Evolutionary conservation across 2,329 filamentous ascomycete species (phyloP).

Genomic region (Penicillium janthinellum): DNA sequence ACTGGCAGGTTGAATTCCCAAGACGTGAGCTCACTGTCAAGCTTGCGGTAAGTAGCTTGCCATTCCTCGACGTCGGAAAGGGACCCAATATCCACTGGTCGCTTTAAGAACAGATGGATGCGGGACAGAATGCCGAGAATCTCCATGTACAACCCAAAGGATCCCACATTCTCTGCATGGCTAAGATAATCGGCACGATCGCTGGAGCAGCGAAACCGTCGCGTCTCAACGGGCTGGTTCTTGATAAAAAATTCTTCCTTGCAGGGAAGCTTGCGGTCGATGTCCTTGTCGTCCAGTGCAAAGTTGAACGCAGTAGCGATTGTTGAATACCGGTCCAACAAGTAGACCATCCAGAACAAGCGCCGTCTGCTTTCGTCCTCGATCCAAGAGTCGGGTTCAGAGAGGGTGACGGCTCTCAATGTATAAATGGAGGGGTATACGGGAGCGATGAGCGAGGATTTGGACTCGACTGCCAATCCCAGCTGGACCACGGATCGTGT

Average conservation of each 20-base stretch:
- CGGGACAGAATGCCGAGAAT: slow-evolving; percentile 83
- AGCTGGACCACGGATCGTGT: slow-evolving; percentile 86
- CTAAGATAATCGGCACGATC: slow-evolving; percentile 64
- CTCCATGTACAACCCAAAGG: slow-evolving; percentile 89
- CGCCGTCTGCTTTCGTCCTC: slow-evolving; percentile 84
- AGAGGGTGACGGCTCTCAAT: slow-evolving; percentile 78
- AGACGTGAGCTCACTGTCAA: slow-evolving; percentile 74
- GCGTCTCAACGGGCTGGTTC: slow-evolving; percentile 80
- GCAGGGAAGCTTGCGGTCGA: slow-evolving; percentile 83
- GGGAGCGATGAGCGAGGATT: slow-evolving; percentile 75
- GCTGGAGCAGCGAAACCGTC: slow-evolving; percentile 68
- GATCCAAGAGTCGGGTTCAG: slow-evolving; percentile 80
- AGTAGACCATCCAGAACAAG: slow-evolving; percentile 92
- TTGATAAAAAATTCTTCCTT: slow-evolving; percentile 83
- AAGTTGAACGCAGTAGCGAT: slow-evolving; percentile 92
- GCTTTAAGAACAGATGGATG: slow-evolving; percentile 85
- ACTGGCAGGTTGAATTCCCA: slow-evolving; percentile 84
- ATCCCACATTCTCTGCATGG: slow-evolving; percentile 77
- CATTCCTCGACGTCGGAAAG: slow-evolving; percentile 83
- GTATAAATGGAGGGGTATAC: slow-evolving; percentile 87
- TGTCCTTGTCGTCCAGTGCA: slow-evolving; percentile 83
- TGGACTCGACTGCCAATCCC: slow-evolving; percentile 79
- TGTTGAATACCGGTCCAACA: slow-evolving; percentile 86
- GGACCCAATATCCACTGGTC: slow-evolving; percentile 84
- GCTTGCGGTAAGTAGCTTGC: slow-evolving; percentile 82